Evolutionary conservation across 2,329 filamentous ascomycete species (phyloP), one percentile per base, ranked within the genome.

Genomic region (Juglanconis juglandina): DNA sequence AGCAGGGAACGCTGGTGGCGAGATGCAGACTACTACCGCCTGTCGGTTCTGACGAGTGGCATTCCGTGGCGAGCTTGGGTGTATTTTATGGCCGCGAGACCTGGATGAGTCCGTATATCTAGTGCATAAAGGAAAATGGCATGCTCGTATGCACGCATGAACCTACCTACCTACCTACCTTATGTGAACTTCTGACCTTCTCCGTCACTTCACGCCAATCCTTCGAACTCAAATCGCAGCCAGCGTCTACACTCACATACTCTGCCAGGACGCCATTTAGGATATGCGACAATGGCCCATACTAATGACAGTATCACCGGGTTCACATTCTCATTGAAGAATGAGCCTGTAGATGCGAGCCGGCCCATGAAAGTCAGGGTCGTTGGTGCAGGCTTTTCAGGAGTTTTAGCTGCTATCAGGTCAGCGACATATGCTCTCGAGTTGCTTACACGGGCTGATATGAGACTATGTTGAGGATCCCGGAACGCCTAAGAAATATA

Each of bases 401-500:
- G 61, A 1, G 61, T 63, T 30, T 35, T 60, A 30, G 59, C 61
- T 17, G 72, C 72, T 33, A 74, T 75, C 57, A 68, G 71, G 68
- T 70, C 48, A 48, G 64, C 9, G 7, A 5, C 6, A 3, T 13
- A 14, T 14, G 13, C 7, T 34, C 14, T 24, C 13, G 33, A 9
- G 14, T 3, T 50, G 33, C 4, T 11, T 9, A 33, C 35, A 11
- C 30, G 11, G n/a, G 33, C 49, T 60, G 46, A 59, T 35, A 37
- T 17, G 33, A 9, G 1, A 14, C 10, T 10, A 41, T 17, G 24
- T 24, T 24, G 24, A 71, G 70, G 39, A 73, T 75, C 44, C 72
- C 72, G 0, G 71, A 75, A 56, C 66, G 64, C 34, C 63, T 75
- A 8, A 66, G 71, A 24, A 73, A 74, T 34, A 62, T 73, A 3